phyloP scores from a whole-genome alignment of 257 asterid species.

The Lavandula angustifolia region DNA sequence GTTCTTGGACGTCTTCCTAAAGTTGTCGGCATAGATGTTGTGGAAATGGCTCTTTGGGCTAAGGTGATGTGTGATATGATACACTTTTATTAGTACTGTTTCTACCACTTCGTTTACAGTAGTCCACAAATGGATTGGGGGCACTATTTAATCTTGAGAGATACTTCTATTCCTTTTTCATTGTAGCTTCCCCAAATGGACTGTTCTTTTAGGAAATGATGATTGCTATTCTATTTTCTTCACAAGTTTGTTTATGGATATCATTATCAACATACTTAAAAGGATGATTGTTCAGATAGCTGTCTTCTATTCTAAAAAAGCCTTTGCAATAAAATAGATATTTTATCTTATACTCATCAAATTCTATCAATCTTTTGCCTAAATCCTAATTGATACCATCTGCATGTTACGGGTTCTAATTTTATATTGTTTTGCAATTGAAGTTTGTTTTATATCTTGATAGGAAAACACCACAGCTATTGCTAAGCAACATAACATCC shows the following conservation, averaged over 20 bases:
- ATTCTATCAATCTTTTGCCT: background rate
- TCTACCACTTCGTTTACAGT: conserved; percentile 27
- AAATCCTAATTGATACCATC: conserved; percentile 19
- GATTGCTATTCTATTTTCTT: conserved; percentile 19
- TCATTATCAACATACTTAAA: background rate
- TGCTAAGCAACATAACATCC: conserved; percentile 55
- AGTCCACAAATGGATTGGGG: conserved; percentile 16
- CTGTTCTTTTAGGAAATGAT: conserved; percentile 3
- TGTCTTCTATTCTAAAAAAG: background rate
- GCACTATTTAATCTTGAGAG: background rate
- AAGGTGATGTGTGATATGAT: conserved; percentile 53
- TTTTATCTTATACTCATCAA: conserved; percentile 12
- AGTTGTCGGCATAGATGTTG: conserved; percentile 96
- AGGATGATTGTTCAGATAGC: background rate
- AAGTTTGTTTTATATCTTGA: conserved; percentile 23
- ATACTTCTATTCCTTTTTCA: conserved; percentile 21
- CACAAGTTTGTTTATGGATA: conserved; percentile 12
- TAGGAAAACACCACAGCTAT: conserved; percentile 76
- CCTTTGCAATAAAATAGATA: background rate
- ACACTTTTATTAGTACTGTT: conserved; percentile 25
- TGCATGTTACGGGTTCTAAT: conserved; percentile 1
- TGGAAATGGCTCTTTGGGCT: conserved; percentile 99
- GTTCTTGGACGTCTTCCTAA: conserved; percentile 88
- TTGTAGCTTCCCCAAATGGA: background rate
- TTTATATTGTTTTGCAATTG: background rate